Base-by-base conservation (phyloP, 768 basidiomycete species). In the Hemileccinum rubropunctum region DNA sequence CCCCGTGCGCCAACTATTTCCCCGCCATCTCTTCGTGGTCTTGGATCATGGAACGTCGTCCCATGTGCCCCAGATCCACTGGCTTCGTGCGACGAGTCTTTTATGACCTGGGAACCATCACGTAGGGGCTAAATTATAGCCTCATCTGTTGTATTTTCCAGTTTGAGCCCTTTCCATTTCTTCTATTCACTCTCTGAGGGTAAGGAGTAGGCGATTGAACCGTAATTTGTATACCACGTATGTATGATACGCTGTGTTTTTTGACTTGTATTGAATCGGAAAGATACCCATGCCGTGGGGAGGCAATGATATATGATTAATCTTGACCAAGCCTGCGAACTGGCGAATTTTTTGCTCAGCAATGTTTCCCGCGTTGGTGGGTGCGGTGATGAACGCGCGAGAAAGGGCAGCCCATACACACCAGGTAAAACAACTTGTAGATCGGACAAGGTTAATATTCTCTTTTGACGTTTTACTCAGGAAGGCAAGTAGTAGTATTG, bases 101-200 rank as follows among this genome's bases (percentile, higher is more conserved):
- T 83, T 58, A 82, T 82, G 80, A 76, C 76, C 54, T 84, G 82
- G 81, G 75, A 81, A 59, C 78, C 79, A 42, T 67, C 73, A 28
- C 70, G 73, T 30, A 68, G 68, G 42, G 45, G 60, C 30, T 73
- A 57, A 56, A 30, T 27, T 43, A 33, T 48, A n/a, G 14, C 1
- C 45, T 36, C 50, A 43, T 34, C n/a, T 37, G 32, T 43, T 28
- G 34, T 30, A 46, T 28, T 20, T 23, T 28, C 12, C 14, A 18
- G 5, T 38, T 32, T 8, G 33, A n/a, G 38, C 5, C 18, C 36
- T 41, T 33, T 44, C 5, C 9, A 17, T 47, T 34, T 32, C 17
- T 38, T n/a, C 32, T 39, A 15, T 23, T 17, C 15, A 3, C 26
- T 13, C 26, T n/a, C n/a, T n/a, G n/a, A n/a, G n/a, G 38, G 21